Evolutionary conservation across 768 basidiomycete genomes (phyloP), one percentile per base, ranked within the genome.

Genomic region (Trametes gibbosa): DNA sequence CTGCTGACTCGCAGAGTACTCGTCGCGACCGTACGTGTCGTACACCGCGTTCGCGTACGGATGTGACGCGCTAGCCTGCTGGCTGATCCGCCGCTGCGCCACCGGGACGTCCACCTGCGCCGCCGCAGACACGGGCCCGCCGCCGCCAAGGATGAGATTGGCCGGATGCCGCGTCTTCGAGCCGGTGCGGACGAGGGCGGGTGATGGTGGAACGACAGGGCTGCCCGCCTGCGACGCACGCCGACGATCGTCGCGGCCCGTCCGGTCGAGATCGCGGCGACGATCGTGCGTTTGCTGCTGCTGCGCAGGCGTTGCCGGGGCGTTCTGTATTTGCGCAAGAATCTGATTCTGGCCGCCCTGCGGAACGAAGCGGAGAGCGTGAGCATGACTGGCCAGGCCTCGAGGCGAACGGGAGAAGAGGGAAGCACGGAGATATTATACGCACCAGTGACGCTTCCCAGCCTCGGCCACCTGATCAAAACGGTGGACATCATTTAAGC

Each of bases 401-500:
- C 55, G 55, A 56, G 55, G 55, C 47, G 2, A 2, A 14, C 13
- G 48, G 25, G 37, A 56, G 52, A 43, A 43, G 19, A 17, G 34
- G 29, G 29, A 32, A 55, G 40, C 29, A 43, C 19, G 13, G 56
- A 45, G 43, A 12, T 42, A 40, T 34, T 47, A 17, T 47, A 81
- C 85, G 64, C 67, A 92, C 91, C 72, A 83, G 74, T 39, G 87
- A 85, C 46, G 82, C 82, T 75, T 98, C 95, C 95, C 95, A 98
- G 53, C 96, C 96, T 76, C 90, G 90, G 47, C 95, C 95, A 65
- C 86, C 89, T 91, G 66, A 50, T 59, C 47, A 42, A 17, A 35
- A 58, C 17, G 16, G 27, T 46, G 59, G 17, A 16, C 49, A 23
- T 35, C 24, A 42, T 24, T 39, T 62, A n/a, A 60, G 50, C 37